phyloP scores from a whole-genome alignment of 139 green algal species.

The Chlamydomonas sphaeroides region DNA sequence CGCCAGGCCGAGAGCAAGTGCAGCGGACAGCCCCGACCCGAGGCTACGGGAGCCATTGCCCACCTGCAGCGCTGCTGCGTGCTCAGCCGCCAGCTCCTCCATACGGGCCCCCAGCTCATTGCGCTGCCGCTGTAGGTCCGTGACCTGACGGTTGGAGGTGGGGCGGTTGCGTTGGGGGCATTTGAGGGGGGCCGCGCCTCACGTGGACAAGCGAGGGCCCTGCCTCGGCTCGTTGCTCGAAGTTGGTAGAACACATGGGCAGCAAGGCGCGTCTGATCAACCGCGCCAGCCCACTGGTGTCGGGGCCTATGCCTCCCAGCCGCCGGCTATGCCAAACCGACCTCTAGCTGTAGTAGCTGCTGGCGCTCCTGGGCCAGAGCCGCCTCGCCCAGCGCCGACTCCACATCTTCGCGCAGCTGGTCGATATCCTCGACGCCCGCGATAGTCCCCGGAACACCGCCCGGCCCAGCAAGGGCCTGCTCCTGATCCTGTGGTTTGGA shows the following conservation, averaged over 20 bases:
- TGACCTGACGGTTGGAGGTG: too few species aligned
- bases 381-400: constrained; percentile 74
- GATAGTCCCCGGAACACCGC: neutral
- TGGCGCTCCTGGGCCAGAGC: constrained; percentile 72
- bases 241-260: too few species aligned
- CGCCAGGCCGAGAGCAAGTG: too few species aligned
- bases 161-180: neutral
- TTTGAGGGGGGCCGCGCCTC: too few species aligned
- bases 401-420: constrained; percentile 74
- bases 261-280: too few species aligned
- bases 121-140: constrained; percentile 64
- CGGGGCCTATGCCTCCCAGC: neutral
- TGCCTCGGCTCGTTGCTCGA: too few species aligned
- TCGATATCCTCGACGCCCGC: constrained; percentile 47
- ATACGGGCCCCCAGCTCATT: constrained; percentile 57
- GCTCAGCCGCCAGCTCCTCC: constrained; percentile 60
- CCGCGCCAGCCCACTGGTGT: too few species aligned
- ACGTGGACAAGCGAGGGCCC: too few species aligned
- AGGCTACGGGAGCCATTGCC: too few species aligned
- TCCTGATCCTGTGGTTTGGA: constrained; percentile 25
- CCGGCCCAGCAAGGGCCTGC: neutral
- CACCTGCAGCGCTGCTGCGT: constrained; percentile 50
- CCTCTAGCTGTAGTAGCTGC: constrained; percentile 72
- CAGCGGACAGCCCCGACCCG: too few species aligned
- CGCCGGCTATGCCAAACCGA: neutral